Conservation (phyloP, 345 rosid genomes). For the Aquilaria sinensis region DNA sequence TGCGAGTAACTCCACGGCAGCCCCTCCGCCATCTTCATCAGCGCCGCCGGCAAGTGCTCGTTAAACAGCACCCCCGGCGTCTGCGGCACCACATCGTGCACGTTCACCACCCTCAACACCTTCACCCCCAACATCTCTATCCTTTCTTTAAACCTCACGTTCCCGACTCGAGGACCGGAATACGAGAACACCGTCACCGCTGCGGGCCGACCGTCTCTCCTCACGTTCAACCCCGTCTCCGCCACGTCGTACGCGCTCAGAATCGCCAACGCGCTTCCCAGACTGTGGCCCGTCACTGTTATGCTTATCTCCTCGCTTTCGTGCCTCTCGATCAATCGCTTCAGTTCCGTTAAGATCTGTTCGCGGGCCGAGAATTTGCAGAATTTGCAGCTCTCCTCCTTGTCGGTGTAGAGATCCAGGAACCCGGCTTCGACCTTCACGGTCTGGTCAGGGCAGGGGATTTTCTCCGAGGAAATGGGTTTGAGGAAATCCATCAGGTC, state of each 20-base stretch:
- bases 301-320: slow-evolving; percentile 53
- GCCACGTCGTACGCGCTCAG: slow-evolving; percentile 71
- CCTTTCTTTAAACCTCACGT: slow-evolving; percentile 57
- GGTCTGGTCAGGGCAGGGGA: slow-evolving; percentile 60
- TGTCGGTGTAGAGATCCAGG: slow-evolving; percentile 68
- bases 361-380: slow-evolving; percentile 70
- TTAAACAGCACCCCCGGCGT: slow-evolving; percentile 73
- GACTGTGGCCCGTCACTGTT: slow-evolving; percentile 76
- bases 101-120: slow-evolving; percentile 74
- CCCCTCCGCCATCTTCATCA: slow-evolving; percentile 47
- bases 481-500: slow-evolving; percentile 73
- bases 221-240: slow-evolving; percentile 50
- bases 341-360: slow-evolving; percentile 57
- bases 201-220: slow-evolving; percentile 24
- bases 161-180: slow-evolving; percentile 82
- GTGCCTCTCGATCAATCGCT: slow-evolving; percentile 37
- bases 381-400: slow-evolving; percentile 49
- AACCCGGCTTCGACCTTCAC: slow-evolving; percentile 86
- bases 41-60: slow-evolving; percentile 31
- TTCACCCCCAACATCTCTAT: slow-evolving; percentile 49
- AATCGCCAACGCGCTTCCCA: slow-evolving; percentile 74
- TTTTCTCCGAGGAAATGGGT: slow-evolving; percentile 33
- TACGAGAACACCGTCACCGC: slow-evolving; percentile 55
- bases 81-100: slow-evolving; percentile 57
- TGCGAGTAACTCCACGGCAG: slow-evolving; percentile 83